These are phyloP conservation scores for Alloteropsis semialata DNA, from an alignment of 176 grass and related monocot species.

Conservation along the genomic window DNA sequence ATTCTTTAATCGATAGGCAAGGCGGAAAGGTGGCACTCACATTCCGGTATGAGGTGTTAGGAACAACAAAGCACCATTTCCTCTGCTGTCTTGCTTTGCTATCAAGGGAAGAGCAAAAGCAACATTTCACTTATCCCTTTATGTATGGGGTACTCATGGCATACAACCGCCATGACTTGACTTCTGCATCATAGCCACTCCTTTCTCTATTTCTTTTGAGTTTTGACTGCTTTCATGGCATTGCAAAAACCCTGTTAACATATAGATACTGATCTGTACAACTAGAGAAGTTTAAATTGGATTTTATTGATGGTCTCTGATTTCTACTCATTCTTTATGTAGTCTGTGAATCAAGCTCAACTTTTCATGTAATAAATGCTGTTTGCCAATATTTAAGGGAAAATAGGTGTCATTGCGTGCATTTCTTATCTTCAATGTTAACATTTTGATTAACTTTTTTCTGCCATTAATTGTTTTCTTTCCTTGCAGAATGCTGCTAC, in stretches of 20 bases:
- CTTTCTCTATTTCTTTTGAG: background rate
- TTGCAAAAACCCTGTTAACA: slow-evolving; percentile 14
- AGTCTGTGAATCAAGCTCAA: background rate
- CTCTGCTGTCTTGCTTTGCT: background rate
- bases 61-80: background rate
- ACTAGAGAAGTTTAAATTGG: slow-evolving; percentile 9
- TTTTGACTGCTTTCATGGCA: background rate
- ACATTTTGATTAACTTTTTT: background rate
- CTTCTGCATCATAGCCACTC: background rate
- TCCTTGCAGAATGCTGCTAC: slow-evolving; percentile 58
- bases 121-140: background rate
- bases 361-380: slow-evolving; percentile 17
- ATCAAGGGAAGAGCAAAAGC: background rate
- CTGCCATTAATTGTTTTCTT: slow-evolving; percentile 33
- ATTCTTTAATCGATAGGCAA: background rate
- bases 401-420: background rate
- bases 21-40: background rate
- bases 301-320: background rate
- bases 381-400: background rate
- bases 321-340: background rate
- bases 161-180: background rate
- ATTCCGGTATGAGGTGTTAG: background rate
- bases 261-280: slow-evolving; percentile 1
- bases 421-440: slow-evolving; percentile 15
- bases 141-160: background rate